phyloP scores from a whole-genome alignment of 768 basidiomycete species.

The Collybia sordida region DNA sequence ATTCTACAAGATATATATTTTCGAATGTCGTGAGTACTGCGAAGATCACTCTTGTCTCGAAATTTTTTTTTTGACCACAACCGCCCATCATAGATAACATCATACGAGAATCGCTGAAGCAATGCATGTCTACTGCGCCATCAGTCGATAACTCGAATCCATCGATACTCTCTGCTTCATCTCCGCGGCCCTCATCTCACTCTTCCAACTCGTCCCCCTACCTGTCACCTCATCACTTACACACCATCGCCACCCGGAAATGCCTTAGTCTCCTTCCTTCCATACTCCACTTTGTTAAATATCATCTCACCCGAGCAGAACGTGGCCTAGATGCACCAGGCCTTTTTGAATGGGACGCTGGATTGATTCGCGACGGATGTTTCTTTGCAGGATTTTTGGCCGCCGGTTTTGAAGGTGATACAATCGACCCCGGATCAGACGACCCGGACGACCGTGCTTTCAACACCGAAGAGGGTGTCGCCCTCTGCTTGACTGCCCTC shows the following conservation, averaged over 20 bases:
- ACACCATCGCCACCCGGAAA: conserved; percentile 46
- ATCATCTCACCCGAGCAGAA: conserved; percentile 39
- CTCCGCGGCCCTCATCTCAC: conserved; percentile 46
- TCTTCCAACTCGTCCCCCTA: conserved; percentile 43
- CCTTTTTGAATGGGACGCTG: conserved; percentile 85
- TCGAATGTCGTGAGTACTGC: conserved; percentile 73
- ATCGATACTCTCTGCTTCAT: conserved; percentile 40
- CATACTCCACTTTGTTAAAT: conserved; percentile 51
- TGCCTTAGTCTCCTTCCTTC: conserved; percentile 51
- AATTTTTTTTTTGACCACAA: conserved; percentile 7
- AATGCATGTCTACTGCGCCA: conserved; percentile 35
- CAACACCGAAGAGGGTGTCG: conserved; percentile 44
- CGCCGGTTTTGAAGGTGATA: conserved; percentile 57
- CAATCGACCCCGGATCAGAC: conserved; percentile 30
- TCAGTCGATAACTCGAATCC: conserved; percentile 19
- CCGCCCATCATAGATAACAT: conserved; percentile 60
- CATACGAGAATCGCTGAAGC: conserved; percentile 80
- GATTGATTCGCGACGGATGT: conserved; percentile 84
- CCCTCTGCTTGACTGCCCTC: conserved; percentile 72
- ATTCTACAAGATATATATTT: conserved; percentile 72
- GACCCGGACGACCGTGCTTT: conserved; percentile 31
- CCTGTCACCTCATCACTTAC: conserved; percentile 45
- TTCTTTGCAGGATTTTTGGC: conserved; percentile 84
- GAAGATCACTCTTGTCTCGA: conserved; percentile 6
- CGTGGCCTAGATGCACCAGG: conserved; percentile 30